These are phyloP conservation scores for Vickermania ingenoplastis DNA, from an alignment of 208 protist species.

Conservation along the genomic window DNA sequence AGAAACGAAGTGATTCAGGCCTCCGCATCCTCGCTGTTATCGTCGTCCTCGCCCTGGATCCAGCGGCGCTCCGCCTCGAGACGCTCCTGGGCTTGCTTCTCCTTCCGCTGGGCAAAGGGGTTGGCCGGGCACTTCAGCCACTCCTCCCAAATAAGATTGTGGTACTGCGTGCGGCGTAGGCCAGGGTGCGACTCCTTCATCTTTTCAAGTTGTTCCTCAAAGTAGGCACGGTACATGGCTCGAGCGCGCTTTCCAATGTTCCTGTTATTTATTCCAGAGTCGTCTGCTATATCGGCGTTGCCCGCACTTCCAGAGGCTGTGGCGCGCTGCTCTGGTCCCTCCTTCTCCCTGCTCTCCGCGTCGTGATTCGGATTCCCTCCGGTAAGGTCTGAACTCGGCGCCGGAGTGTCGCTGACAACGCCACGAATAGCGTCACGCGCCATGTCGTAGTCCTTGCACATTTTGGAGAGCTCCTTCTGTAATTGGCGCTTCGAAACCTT, in stretches of 20 bases:
- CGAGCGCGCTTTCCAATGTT: constrained; percentile 79
- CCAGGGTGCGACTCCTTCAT: constrained; percentile 70
- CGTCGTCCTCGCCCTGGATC: constrained; percentile 50
- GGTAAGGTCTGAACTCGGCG: constrained; percentile 2
- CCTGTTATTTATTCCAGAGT: constrained; percentile 15
- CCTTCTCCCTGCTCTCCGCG: constrained; percentile 4
- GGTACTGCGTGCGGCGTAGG: constrained; percentile 81
- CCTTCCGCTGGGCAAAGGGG: constrained; percentile 79
- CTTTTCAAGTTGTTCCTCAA: constrained; percentile 39
- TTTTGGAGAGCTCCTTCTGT: constrained; percentile 81
- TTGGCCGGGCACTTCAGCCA: constrained; percentile 78
- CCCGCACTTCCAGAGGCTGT: constrained; percentile 30
- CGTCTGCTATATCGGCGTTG: constrained; percentile 40
- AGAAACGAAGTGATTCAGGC: too few species aligned
- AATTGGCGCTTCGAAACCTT: constrained; percentile 70
- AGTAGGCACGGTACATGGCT: constrained; percentile 79
- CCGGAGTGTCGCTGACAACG: constrained; percentile 9
- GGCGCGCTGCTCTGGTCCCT: constrained; percentile 10
- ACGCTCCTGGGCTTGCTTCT: constrained; percentile 39
- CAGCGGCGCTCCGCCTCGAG: constrained; percentile 67
- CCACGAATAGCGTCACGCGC: constrained; percentile 26
- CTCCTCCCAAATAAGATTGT: constrained; percentile 81
- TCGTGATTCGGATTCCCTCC: constrained; percentile 39
- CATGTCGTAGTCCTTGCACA: constrained; percentile 77
- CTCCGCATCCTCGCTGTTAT: constrained; percentile 29